A percentile compares a stretch with the other conserved stretches of the same genome.
These are phyloP conservation scores for Diutina mesorugosa DNA, from an alignment of 1,139 yeast species.

Conservation along the genomic window DNA sequence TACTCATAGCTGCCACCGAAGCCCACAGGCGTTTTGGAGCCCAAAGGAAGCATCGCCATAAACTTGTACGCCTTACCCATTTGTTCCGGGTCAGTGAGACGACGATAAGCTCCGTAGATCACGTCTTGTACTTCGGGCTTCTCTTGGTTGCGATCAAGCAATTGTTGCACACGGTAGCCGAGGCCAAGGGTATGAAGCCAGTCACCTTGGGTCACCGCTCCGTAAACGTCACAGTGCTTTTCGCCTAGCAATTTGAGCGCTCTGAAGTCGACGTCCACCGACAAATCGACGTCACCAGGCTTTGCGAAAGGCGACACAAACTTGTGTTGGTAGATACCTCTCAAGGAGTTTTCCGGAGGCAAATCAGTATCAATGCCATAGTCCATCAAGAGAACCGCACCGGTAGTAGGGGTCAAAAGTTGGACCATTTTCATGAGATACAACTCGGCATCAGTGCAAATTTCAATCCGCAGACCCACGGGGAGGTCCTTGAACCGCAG, in stretches of 20 bases:
- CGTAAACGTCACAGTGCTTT: conserved; percentile 19
- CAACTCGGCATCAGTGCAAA: conserved; percentile 62
- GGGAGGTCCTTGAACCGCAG: conserved; percentile 43
- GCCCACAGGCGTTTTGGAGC: conserved; percentile 23
- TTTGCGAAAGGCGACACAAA: conserved; percentile 64
- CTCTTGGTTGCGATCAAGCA: conserved; percentile 32
- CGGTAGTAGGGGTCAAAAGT: conserved; percentile 24
- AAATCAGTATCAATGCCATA: conserved; percentile 49
- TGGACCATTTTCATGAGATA: conserved; percentile 35
- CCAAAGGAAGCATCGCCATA: conserved; percentile 45
- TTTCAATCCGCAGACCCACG: conserved; percentile 49
- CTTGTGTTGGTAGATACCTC: conserved; percentile 65
- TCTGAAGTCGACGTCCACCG: conserved; percentile 73
- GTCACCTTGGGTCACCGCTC: conserved; percentile 69
- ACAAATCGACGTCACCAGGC: conserved; percentile 75
- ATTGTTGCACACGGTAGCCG: conserved; percentile 34
- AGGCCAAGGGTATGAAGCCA: conserved; percentile 72
- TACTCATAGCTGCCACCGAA: conserved; percentile 9
- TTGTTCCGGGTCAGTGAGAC: conserved; percentile 49
- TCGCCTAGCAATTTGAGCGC: conserved; percentile 26
- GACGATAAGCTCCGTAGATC: conserved; percentile 45
- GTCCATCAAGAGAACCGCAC: conserved; percentile 66
- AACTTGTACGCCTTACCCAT: conserved; percentile 79
- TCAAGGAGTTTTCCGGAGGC: conserved; percentile 54
- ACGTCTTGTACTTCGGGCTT: conserved; percentile 7